Evolutionary conservation across 148 eudicot genomes (phyloP).

Genomic region (Nepenthes gracilis): DNA sequence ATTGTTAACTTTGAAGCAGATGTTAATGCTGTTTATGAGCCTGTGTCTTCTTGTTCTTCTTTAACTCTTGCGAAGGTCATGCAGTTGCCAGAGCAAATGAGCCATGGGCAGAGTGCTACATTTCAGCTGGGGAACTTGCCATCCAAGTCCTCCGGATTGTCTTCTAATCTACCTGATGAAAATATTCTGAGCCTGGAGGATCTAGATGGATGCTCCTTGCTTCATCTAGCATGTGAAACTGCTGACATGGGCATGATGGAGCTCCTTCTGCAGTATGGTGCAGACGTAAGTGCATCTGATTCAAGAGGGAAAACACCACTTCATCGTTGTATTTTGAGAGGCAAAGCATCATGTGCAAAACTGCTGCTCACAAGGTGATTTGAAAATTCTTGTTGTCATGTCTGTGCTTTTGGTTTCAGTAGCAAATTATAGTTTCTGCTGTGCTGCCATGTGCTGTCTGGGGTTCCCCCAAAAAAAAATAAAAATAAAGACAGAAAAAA

Average conservation of each 20-base stretch:
- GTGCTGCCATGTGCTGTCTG: background rate
- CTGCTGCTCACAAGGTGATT: conserved; percentile 73
- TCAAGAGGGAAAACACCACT: conserved; percentile 69
- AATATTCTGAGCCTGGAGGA: conserved; percentile 44
- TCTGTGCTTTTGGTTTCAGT: background rate
- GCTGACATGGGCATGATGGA: conserved; percentile 96
- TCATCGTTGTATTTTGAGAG: conserved; percentile 69
- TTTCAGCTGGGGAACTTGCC: conserved; percentile 29
- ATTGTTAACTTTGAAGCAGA: conserved; percentile 71
- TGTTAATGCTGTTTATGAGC: conserved; percentile 59
- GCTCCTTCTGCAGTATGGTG: conserved; percentile 93
- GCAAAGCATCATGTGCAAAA: conserved; percentile 55
- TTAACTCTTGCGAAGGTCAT: conserved; percentile 83
- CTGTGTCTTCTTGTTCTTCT: conserved; percentile 34
- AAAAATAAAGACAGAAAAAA: background rate
- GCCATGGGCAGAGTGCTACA: conserved; percentile 32
- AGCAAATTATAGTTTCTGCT: background rate
- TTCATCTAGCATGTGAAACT: conserved; percentile 88
- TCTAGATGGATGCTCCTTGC: conserved; percentile 75
- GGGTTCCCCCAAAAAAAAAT: background rate
- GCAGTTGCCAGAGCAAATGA: conserved; percentile 68
- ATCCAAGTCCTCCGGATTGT: conserved; percentile 24
- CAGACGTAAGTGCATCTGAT: conserved; percentile 64
- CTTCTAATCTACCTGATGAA: conserved; percentile 34
- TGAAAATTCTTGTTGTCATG: background rate